A percentile compares a stretch with the other conserved stretches of the same genome.
Conservation (phyloP, 495 filamentous ascomycete genomes). For the Parathielavia appendiculata region DNA sequence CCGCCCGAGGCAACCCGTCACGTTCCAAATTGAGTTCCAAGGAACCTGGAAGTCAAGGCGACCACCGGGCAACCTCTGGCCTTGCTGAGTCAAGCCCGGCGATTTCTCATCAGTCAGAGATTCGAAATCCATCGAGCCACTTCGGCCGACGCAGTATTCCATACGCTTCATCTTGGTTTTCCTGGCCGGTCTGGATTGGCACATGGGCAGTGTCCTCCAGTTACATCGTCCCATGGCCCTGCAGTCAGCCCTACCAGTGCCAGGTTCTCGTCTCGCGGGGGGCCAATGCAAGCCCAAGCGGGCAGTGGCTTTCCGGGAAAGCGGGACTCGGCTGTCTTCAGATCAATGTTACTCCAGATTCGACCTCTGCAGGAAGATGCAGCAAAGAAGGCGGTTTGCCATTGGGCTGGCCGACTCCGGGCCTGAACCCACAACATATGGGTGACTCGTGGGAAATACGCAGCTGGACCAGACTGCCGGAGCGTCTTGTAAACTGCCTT, state of each 20-base stretch:
- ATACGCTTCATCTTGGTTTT: background rate
- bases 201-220: background rate
- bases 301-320: background rate
- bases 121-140: background rate
- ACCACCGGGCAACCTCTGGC: too few species aligned
- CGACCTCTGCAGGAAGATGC: constrained; percentile 1
- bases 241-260: constrained; percentile 1
- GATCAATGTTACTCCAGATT: constrained; percentile 2
- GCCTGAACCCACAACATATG: background rate
- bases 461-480: background rate
- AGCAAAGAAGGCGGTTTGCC: background rate
- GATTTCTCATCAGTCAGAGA: background rate
- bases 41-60: too few species aligned
- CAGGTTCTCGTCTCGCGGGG: background rate
- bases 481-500: background rate
- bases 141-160: background rate
- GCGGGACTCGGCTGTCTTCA: constrained; percentile 6
- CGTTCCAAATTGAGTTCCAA: too few species aligned
- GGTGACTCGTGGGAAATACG: constrained; percentile 1
- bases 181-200: background rate
- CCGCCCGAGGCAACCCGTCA: too few species aligned
- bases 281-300: constrained; percentile 4
- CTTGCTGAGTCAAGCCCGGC: background rate
- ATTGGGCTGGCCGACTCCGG: background rate
- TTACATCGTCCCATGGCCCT: background rate